phyloP scores from a whole-genome alignment of 164 flowering plant species.

The Liquidambar formosana region DNA sequence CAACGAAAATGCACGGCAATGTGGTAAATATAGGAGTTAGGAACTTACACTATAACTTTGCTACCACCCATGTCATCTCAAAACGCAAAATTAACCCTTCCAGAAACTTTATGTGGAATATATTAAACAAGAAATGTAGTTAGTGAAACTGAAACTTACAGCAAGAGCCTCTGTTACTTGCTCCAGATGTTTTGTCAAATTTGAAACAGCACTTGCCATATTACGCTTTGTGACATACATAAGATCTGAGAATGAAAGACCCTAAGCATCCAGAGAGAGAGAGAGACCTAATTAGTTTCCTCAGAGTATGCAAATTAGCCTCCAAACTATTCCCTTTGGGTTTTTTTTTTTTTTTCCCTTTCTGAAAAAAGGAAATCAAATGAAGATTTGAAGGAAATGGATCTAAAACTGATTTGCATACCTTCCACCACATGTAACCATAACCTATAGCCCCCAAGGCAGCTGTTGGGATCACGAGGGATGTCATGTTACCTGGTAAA shows the following conservation, averaged over 20 bases:
- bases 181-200: slow-evolving; percentile 77
- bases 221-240: slow-evolving; percentile 84
- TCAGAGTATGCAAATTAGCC: not conserved
- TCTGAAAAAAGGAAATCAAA: not conserved
- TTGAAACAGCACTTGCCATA: slow-evolving; percentile 92
- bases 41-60: not conserved
- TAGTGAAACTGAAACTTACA: slow-evolving; percentile 44
- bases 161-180: slow-evolving; percentile 68
- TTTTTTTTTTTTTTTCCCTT: no score
- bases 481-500: slow-evolving; percentile 43
- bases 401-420: slow-evolving; percentile 15
- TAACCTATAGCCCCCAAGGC: slow-evolving; percentile 78
- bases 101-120: not conserved
- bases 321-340: not conserved
- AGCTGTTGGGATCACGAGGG: slow-evolving; percentile 68
- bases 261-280: slow-evolving; percentile 39
- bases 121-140: not conserved
- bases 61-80: not conserved
- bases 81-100: not conserved
- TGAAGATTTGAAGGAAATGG: not conserved
- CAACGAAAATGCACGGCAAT: not conserved
- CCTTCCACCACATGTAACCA: slow-evolving; percentile 99
- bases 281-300: not conserved
- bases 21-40: no score
- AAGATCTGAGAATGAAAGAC: slow-evolving; percentile 78